Evolutionary conservation across 2,329 filamentous ascomycete genomes (phyloP), one percentile per base, ranked within the genome.

Genomic region (Pleochaeta shiraiana): DNA sequence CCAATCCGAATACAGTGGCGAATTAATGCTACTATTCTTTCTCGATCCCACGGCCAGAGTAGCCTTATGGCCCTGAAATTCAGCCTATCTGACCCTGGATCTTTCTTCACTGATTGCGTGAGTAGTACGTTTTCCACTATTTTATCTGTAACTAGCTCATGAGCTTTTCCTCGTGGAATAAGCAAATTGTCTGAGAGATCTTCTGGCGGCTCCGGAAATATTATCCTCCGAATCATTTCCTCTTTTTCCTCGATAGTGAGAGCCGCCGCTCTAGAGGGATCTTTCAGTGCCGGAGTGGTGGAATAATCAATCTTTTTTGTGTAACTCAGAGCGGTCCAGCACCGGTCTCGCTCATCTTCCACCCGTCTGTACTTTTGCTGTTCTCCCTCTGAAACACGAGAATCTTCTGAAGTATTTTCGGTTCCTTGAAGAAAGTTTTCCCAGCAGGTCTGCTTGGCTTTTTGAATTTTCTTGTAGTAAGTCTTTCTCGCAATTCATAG

Each of bases 191-290:
- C n/a, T n/a, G n/a, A n/a, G n/a, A n/a, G n/a, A 34, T 39, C 16
- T 24, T 21, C 2, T 43, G 21, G 31, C 3, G 34, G 59, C 43
- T 9, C 34, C 6, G 59, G 59, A 37, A 39, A 62, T 30, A 62
- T 24, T 14, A 62, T 24, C 28, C 26, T 62, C 43, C 59, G 14
- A 14, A 62, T 62, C 59, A 62, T 62, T 43, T 62, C 34, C 30
- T 62, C 59, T 62, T 62, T 62, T 47, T 62, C 59, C 21, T 62
- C 59, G 28, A 43, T 21, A 26, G 59, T 62, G 3, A 43, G n/a
- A 14, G 59, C 31, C 16, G 26, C 24, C 12, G 14, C 24, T 16
- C 33, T 33, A 11, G 12, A 31, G 4, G 34, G 59, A 31, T 62
- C 59, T 24, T 37, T 39, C n/a, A 62, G 26, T 11, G 59, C 59